Evolutionary conservation across 2,329 filamentous ascomycete species (phyloP), one percentile per base, ranked within the genome.

Genomic region (Diaporthe humulicola): DNA sequence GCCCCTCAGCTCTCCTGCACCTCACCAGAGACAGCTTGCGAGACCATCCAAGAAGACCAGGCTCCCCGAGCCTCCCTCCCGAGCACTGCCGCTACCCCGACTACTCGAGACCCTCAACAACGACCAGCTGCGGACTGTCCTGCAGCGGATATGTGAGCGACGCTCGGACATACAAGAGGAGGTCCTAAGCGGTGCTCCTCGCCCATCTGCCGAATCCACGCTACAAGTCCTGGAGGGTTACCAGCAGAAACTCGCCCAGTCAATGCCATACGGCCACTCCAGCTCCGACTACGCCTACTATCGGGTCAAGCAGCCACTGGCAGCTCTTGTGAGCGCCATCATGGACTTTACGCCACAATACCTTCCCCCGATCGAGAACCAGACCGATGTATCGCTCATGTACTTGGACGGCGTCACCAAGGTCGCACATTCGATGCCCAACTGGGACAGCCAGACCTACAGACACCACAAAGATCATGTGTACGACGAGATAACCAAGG

Each of bases 281-380:
- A 94, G 92, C 74, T 95, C 95, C 56, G 96, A 98, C 83, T 98
- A 98, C 85, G 93, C 95, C 69, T 99, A 98, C 83, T 97, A 98
- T 82, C 92, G 97, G 79, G 94, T 98, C 72, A 95, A 93, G 79
- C 93, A 96, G 77, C 91, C 93, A 50, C 88, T 98, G 25, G 87
- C 92, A 36, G 92, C 95, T 74, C 90, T 99, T 33, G 91, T 98
- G 75, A 95, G 98, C 75, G 95, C 97, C 57, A 89, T 99, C 58
- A 93, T 93, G 82, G 97, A 99, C 81, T 99, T 97, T 82, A 98
- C 96, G 0, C 95, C 95, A 5, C 95, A 98, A 83, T 99, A 98
- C 81, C 91, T 99, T 3, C 97, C 97, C 17, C 97, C 97, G 0
- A 93, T 94, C 81, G 97, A 99, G 85, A 88, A 90, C 2, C 96